phyloP scores from a whole-genome alignment of 139 green algal species.

The Chlamydomonas sp. region DNA sequence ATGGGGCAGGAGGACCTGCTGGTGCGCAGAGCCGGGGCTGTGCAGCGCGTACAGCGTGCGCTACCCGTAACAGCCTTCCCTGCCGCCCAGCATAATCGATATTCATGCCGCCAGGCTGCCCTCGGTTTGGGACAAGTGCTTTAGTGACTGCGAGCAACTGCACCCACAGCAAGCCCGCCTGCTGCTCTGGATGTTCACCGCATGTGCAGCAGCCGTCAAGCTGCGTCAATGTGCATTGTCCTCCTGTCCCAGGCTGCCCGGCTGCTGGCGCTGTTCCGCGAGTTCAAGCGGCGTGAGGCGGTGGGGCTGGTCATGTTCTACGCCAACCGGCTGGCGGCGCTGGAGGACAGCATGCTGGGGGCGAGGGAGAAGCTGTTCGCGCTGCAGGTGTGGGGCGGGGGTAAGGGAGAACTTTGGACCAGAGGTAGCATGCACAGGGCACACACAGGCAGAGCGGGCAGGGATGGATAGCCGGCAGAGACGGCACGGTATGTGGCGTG shows the following conservation, averaged over 20 bases:
- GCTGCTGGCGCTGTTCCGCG: slow-evolving; percentile 59
- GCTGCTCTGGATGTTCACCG: not conserved
- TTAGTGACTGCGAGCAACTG: too few relatives aligned
- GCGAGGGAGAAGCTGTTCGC: slow-evolving; percentile 59
- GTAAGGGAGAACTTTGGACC: not conserved
- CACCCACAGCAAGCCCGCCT: too few relatives aligned
- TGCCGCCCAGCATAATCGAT: too few relatives aligned
- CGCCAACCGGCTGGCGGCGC: slow-evolving; percentile 59
- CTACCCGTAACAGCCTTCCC: not conserved
- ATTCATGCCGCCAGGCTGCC: too few relatives aligned
- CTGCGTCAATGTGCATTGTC: not conserved
- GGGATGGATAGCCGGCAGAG: too few relatives aligned
- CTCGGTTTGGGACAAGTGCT: too few relatives aligned
- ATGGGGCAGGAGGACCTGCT: slow-evolving; percentile 72
- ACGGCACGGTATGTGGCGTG: too few relatives aligned
- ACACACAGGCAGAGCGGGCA: too few relatives aligned
- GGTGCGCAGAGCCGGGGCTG: slow-evolving; percentile 38
- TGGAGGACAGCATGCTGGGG: slow-evolving; percentile 66
- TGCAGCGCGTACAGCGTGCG: not conserved
- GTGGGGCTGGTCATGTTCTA: slow-evolving; percentile 62
- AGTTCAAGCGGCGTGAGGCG: slow-evolving; percentile 63
- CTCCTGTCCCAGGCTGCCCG: slow-evolving; percentile 50
- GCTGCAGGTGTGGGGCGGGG: slow-evolving; percentile 17
- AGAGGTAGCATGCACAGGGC: too few relatives aligned
- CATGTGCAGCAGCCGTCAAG: not conserved